A percentile compares a stretch with the other conserved stretches of the same genome.
These are phyloP conservation scores for Rehmannia glutinosa DNA, from an alignment of 257 asterid species.

Conservation along the genomic window DNA sequence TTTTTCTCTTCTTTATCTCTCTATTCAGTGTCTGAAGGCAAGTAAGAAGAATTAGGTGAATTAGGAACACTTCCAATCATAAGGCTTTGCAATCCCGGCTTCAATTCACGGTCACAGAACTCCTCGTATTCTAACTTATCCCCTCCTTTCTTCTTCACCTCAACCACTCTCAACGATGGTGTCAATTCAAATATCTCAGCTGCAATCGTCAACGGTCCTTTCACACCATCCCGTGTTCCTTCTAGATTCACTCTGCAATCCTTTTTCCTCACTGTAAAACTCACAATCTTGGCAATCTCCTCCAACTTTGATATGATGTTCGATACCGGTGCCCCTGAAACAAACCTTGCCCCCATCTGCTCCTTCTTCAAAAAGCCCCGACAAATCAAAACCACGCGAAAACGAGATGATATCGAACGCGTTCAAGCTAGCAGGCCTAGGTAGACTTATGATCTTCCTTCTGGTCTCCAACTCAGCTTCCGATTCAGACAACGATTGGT, in stretches of 20 bases:
- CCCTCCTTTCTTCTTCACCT: slow-evolving; percentile 88
- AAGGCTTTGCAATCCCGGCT: slow-evolving; percentile 69
- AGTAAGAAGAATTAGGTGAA: slow-evolving; percentile 24
- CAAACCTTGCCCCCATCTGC: slow-evolving; percentile 58
- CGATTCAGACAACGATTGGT: slow-evolving; percentile 59
- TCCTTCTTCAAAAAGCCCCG: slow-evolving; percentile 90
- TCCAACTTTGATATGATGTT: slow-evolving; percentile 72
- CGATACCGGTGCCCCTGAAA: slow-evolving; percentile 75
- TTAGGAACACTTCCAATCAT: slow-evolving; percentile 20
- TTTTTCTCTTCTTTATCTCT: slow-evolving; percentile 22
- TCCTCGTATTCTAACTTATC: slow-evolving; percentile 70
- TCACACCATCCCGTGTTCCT: slow-evolving; percentile 79
- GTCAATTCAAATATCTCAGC: slow-evolving; percentile 93
- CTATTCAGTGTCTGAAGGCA: slow-evolving; percentile 61
- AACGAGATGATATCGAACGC: slow-evolving; percentile 91
- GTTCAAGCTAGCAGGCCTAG: slow-evolving; percentile 86
- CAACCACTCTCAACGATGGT: slow-evolving; percentile 80
- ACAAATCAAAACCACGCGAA: slow-evolving; percentile 80
- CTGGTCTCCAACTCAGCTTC: slow-evolving; percentile 57
- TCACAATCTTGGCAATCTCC: slow-evolving; percentile 85
- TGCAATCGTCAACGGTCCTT: slow-evolving; percentile 88
- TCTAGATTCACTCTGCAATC: slow-evolving; percentile 84
- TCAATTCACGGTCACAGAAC: slow-evolving; percentile 63
- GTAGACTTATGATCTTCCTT: slow-evolving; percentile 43
- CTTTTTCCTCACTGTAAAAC: slow-evolving; percentile 84